These are phyloP conservation scores for Trichomonas tenax DNA, from an alignment of 208 protist genomes.

Conservation along the genomic window DNA sequence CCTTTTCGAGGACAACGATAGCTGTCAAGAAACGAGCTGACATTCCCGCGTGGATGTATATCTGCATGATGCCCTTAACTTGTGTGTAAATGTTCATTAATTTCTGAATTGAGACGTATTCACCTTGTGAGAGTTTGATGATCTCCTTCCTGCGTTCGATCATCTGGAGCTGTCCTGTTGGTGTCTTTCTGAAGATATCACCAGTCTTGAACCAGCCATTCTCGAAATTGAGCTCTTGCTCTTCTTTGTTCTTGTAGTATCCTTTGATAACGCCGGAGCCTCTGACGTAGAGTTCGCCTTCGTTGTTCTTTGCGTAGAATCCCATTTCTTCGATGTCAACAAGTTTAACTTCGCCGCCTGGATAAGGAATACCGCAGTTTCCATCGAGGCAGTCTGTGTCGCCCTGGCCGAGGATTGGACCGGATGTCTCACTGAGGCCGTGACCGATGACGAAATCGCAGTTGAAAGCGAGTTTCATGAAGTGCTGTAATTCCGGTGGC, in stretches of 20 bases:
- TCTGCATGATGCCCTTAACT: not conserved
- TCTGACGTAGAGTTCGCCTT: not conserved
- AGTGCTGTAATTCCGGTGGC: not conserved
- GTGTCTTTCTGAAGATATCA: not conserved
- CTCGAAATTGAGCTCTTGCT: not conserved
- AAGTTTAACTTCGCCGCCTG: not conserved
- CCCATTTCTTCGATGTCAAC: not conserved
- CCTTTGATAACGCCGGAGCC: not conserved
- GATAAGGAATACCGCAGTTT: not conserved
- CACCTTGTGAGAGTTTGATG: not conserved
- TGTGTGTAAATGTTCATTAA: not conserved
- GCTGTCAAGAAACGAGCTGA: not conserved
- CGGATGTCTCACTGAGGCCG: slow-evolving; percentile 24
- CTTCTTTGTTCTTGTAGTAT: not conserved
- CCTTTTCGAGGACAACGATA: not conserved
- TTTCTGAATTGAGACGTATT: not conserved
- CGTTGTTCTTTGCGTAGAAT: not conserved
- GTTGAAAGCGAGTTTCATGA: slow-evolving; percentile 22
- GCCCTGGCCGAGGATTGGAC: not conserved
- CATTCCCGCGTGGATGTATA: not conserved
- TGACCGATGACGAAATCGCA: slow-evolving; percentile 21
- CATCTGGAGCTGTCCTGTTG: not conserved
- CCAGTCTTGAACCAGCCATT: not conserved
- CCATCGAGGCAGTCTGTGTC: not conserved
- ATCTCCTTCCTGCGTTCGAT: not conserved